phyloP scores from a whole-genome alignment of 2,329 filamentous ascomycete species.

The Paecilomyces sp. region DNA sequence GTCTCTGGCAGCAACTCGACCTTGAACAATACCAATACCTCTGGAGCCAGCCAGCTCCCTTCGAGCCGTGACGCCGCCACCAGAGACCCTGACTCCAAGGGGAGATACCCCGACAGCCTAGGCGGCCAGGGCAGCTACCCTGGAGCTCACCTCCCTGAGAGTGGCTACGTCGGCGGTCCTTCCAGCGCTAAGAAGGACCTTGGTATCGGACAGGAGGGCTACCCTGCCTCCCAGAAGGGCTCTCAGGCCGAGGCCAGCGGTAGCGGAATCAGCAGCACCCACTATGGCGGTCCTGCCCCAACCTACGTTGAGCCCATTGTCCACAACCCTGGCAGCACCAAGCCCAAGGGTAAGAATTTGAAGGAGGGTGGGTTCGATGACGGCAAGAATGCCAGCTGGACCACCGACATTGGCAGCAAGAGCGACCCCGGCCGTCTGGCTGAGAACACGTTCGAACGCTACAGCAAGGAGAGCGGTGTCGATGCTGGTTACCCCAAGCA shows the following conservation, averaged over 20 bases:
- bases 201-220: slow-evolving; percentile 15
- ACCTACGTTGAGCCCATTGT: slow-evolving; percentile 31
- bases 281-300: slow-evolving; percentile 26
- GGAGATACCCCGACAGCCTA: slow-evolving; percentile 34
- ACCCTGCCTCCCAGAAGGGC: slow-evolving; percentile 10
- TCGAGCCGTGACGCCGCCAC: slow-evolving; percentile 40
- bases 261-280: slow-evolving; percentile 17
- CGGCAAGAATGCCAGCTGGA: slow-evolving; percentile 45
- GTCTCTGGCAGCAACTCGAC: slow-evolving; percentile 49
- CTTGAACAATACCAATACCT: slow-evolving; percentile 50
- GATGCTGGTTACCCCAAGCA: slow-evolving; percentile 15
- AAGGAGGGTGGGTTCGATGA: slow-evolving; percentile 41
- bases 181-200: slow-evolving; percentile 24
- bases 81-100: slow-evolving; percentile 37
- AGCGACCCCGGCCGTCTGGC: slow-evolving; percentile 50
- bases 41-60: slow-evolving; percentile 43
- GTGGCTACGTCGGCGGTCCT: slow-evolving; percentile 29
- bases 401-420: slow-evolving; percentile 45
- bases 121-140: slow-evolving; percentile 32
- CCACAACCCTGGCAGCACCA: slow-evolving; percentile 22
- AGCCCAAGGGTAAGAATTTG: slow-evolving; percentile 48
- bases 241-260: slow-evolving; percentile 12
- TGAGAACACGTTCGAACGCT: slow-evolving; percentile 26
- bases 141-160: slow-evolving; percentile 24
- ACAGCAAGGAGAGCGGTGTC: slow-evolving; percentile 19